Evolutionary conservation across 495 filamentous ascomycete genomes (phyloP), one percentile per base, ranked within the genome.

Genomic region (Lophiostoma macrostomum): DNA sequence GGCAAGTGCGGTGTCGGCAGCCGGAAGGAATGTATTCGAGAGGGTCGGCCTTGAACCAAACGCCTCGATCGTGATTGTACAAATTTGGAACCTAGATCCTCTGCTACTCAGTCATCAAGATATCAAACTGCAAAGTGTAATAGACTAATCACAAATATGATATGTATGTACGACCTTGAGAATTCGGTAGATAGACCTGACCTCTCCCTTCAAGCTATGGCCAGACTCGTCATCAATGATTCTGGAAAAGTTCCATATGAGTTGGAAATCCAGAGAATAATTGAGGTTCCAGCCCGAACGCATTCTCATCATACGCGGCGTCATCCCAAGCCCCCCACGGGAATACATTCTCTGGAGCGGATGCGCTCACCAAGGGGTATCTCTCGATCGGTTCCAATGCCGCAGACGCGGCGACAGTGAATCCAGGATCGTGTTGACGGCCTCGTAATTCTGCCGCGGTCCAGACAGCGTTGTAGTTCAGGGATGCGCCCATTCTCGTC

Each of bases 391-490:
- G 12, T 13, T n/a, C 41, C 29, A 27, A 13, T 13, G 3, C 29
- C 24, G 19, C 41, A 1, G 25, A 4, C 8, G 29, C 14, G 10
- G 3, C 41, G n/a, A 2, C 25, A 4, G 3, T 16, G 36, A 10
- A 6, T 39, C 37, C 30, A 14, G 45, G 29, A 19, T 36, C 45
- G 16, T 22, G n/a, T 7, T 10, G 31, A 12, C 13, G 30, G 29
- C 45, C 45, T 37, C 45, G 28, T 12, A 49, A 34, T 19, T 19
- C 37, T 18, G 31, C 45, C 13, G 45, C 45, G 8, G 45, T 37
- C 45, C 45, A 36, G 6, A 36, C 24, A 4, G 45, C 45, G 24
- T 49, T 49, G 31, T 49, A 49, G 13, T 34, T 16, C 18, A 49
- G 16, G 12, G 29, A 36, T 14, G 45, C 45, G 3, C 45, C 45